Evolutionary conservation across 176 grass and related monocot species (phyloP), one percentile per base, ranked within the genome.

Genomic region (Alloteropsis semialata): DNA sequence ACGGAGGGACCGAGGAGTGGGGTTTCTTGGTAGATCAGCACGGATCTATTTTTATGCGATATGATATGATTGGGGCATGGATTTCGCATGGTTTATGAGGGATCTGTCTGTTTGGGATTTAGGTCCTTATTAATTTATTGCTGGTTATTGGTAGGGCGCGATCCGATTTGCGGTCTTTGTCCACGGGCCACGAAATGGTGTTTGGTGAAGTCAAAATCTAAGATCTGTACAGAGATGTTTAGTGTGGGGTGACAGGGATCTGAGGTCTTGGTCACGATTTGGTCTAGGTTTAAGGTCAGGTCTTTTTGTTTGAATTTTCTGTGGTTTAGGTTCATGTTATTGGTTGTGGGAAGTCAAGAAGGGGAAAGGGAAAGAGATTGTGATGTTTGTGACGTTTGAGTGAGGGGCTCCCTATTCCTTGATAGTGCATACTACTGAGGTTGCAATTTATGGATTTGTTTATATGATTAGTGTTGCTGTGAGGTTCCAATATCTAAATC

Each of bases 361-460:
- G 28, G 22, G 65, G 13, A 65, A 48, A 19, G 22, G 61, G 13
- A 4, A 65, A 65, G 49, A 22, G 45, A 54, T 68, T 84, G 56
- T 72, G 80, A 56, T 81, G 33, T 73, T 78, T 84, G 46, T 56
- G 82, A 37, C 11, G 17, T 42, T 80, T 34, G 16, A 22, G 53
- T 38, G 5, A 39, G 48, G 15, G 51, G 11, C 18, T 16, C 16
- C 27, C 12, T 10, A 57, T 83, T 61, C 44, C 21, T 78, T 36
- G 18, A 10, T 64, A 13, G 19, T 22, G 14, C 58, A 46, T 56
- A 8, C 15, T 56, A 8, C 15, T 22, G 21, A 33, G 1, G 32
- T 43, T 78, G 4, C 21, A 43, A 34, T 56, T 42, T 72, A 36
- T 53, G 36, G 30, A 50, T 46, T 24, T 37, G 6, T 83, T 18